Conservation (phyloP, 768 basidiomycete genomes). For the Mycena kentingensis region DNA sequence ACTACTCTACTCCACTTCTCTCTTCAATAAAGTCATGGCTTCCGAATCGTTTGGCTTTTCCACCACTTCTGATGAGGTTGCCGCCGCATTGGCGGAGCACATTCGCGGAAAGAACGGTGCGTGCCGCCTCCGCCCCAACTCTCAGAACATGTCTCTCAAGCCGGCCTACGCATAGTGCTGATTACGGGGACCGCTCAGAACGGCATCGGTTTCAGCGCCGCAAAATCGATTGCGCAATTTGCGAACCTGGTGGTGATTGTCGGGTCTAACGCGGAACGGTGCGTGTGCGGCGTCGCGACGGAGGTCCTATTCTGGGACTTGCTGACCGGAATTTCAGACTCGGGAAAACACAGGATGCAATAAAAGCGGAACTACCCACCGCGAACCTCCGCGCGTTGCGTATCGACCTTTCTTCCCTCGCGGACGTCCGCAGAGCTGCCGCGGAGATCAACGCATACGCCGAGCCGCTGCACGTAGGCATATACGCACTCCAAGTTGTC, state of each 20-base stretch:
- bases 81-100: background rate
- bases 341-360: background rate
- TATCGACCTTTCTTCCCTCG: conserved; percentile 7
- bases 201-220: conserved; percentile 9
- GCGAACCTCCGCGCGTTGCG: background rate
- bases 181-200: conserved; percentile 5
- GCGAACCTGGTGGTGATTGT: conserved; percentile 10
- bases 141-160: background rate
- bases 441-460: conserved; percentile 6
- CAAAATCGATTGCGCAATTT: background rate
- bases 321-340: background rate
- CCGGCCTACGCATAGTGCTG: background rate
- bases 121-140: background rate
- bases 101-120: background rate
- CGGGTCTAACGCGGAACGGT: conserved; percentile 6
- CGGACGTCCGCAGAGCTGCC: conserved; percentile 6
- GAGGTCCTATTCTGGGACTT: background rate
- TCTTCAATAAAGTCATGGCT: too few relatives aligned
- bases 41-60: too few relatives aligned
- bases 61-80: too few relatives aligned
- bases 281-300: background rate
- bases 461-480: conserved; percentile 5
- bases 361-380: conserved; percentile 1
- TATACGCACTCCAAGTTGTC: background rate
- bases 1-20: too few relatives aligned